A percentile compares a stretch with the other conserved stretches of the same genome.
Conservation (phyloP, 176 grass and related monocot genomes). For the Poa annua region DNA sequence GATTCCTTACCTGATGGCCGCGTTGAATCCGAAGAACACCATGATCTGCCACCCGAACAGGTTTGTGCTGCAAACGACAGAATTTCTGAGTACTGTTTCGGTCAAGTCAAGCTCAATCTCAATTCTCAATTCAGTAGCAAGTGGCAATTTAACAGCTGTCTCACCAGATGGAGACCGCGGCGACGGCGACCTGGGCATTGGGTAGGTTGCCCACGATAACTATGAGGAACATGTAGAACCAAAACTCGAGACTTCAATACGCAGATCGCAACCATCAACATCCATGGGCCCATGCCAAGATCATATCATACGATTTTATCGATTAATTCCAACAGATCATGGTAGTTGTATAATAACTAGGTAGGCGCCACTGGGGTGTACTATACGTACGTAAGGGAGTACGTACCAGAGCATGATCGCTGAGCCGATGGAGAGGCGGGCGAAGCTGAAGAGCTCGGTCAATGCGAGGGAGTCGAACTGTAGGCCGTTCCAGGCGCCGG, state of each 20-base stretch:
- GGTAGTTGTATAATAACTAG: neutral
- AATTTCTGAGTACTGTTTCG: neutral
- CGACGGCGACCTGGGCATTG: slow-evolving; percentile 80
- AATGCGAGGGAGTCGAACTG: slow-evolving; percentile 65
- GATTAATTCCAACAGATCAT: neutral
- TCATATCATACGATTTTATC: neutral
- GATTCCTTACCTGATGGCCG: slow-evolving; percentile 70
- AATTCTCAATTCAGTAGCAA: neutral
- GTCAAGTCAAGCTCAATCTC: neutral
- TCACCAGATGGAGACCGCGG: slow-evolving; percentile 83
- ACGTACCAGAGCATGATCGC: slow-evolving; percentile 81
- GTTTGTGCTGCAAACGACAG: slow-evolving; percentile 53
- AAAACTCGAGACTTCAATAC: slow-evolving; percentile 63
- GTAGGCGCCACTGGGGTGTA: neutral
- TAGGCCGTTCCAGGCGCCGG: slow-evolving; percentile 86
- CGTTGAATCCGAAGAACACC: slow-evolving; percentile 95
- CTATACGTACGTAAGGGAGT: neutral
- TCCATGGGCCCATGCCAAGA: slow-evolving; percentile 14
- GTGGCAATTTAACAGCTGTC: neutral
- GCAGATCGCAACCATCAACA: neutral
- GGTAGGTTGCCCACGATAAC: slow-evolving; percentile 73
- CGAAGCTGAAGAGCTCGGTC: slow-evolving; percentile 59
- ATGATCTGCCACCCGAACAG: slow-evolving; percentile 85
- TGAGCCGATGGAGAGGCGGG: slow-evolving; percentile 81
- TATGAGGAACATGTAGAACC: slow-evolving; percentile 95